These are phyloP conservation scores for Pharus latifolius DNA, from an alignment of 176 grass and related monocot species.

Conservation along the genomic window DNA sequence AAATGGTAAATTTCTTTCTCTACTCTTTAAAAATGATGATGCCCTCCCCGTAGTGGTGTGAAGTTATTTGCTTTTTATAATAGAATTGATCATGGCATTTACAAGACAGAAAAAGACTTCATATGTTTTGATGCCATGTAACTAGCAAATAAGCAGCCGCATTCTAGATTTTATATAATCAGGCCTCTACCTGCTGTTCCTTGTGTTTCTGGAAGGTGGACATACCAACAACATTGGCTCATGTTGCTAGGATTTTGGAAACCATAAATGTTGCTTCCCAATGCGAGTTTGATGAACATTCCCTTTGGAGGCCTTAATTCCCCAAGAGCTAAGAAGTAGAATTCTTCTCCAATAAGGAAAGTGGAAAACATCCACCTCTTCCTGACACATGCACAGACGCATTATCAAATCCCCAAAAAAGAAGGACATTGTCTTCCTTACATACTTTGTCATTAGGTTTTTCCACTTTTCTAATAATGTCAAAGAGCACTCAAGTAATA, in stretches of 20 bases:
- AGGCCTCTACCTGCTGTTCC: neutral
- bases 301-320: neutral
- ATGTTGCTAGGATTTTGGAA: neutral
- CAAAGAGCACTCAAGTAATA: no score
- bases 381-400: neutral
- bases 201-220: neutral
- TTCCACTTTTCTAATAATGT: neutral
- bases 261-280: neutral
- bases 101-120: neutral
- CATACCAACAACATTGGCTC: neutral
- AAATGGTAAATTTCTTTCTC: slow-evolving; percentile 35
- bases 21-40: neutral
- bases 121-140: neutral
- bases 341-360: neutral
- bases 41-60: neutral
- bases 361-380: neutral
- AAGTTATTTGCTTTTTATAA: neutral
- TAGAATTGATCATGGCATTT: neutral
- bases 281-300: neutral
- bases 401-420: neutral
- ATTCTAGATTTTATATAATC: neutral
- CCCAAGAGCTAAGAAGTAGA: neutral
- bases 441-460: neutral
- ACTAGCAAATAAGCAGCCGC: neutral
- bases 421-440: neutral